phyloP scores from a whole-genome alignment of 306 rosid species.

The Citrullus colocynthis region DNA sequence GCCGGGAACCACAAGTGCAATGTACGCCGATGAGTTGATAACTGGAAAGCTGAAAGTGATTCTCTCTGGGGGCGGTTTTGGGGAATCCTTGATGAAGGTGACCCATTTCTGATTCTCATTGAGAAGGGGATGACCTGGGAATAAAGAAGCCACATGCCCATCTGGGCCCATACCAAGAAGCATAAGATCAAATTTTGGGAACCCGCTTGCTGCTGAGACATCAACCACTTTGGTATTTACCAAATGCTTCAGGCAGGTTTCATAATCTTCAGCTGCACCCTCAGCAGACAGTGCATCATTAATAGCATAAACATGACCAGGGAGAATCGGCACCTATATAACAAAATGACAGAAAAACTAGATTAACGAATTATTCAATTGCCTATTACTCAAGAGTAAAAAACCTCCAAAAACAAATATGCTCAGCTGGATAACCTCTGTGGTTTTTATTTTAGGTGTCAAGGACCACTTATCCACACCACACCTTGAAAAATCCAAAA shows the following conservation, averaged over 20 bases:
- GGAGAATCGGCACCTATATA: constrained; percentile 55
- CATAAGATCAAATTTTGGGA: constrained; percentile 87
- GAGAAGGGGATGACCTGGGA: constrained; percentile 83
- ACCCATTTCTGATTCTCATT: constrained; percentile 78
- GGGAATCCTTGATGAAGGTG: constrained; percentile 65
- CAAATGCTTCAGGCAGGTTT: constrained; percentile 50
- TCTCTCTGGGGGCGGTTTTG: constrained; percentile 90
- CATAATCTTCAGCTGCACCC: constrained; percentile 92
- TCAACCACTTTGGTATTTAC: constrained; percentile 33
- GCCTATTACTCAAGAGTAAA: not conserved
- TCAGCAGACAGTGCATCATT: constrained; percentile 71
- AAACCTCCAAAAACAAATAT: not conserved
- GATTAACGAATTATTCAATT: not conserved
- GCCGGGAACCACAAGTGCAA: constrained; percentile 66
- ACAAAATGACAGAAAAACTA: constrained; percentile 1
- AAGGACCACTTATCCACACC: not conserved
- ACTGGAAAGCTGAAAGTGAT: constrained; percentile 84
- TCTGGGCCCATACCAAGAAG: constrained; percentile 99
- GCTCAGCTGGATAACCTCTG: not conserved
- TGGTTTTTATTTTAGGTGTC: no score
- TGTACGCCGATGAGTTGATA: constrained; percentile 58
- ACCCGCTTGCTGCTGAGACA: constrained; percentile 38
- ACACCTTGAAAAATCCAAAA: not conserved
- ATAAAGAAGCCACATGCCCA: constrained; percentile 89
- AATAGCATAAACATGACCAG: constrained; percentile 57